Evolutionary conservation across 1,284 basidiomycete genomes (phyloP), one percentile per base, ranked within the genome.

Genomic region (Melanopsichium pennsylvanicum): DNA sequence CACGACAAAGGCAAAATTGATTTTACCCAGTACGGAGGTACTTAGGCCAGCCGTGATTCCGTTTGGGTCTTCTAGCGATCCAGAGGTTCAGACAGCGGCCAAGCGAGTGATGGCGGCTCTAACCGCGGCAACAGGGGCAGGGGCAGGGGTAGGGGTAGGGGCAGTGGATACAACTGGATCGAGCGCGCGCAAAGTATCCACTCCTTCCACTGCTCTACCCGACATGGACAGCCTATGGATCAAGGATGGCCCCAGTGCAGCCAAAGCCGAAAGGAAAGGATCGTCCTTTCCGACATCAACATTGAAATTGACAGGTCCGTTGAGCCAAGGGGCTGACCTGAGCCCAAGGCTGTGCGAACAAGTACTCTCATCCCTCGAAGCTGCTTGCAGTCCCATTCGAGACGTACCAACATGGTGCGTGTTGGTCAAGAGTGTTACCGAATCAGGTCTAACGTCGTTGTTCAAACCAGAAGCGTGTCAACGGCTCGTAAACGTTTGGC

Each of bases 1-100:
- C 9, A 69, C 66, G 15, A 35, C 42, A 2, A 54, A 48, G 32
- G 54, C 66, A 0, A 54, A 40, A 36, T 43, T 69, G 10, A 25
- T 62, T 1, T 22, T 18, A 7, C 9, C 29, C 2, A 58, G 62
- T 37, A 36, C 42, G 18, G 27, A 16, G 8, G 40, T 59, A 10
- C 37, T 69, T 12, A 23, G 32, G 1, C 46, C 55, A 15, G 22
- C 23, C 3, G 47, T 62, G n/a, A 23, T 44, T 15, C 16, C 38
- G 2, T 55, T 69, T 11, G 46, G 25, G 1, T 42, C 66, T 32
- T 36, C 49, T 19, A 46, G 42, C 18, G 66, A 62, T 33, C 52
- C 55, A 4, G 46, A 50, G 13, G 49, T 69, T 5, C 55, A 47
- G 8, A 26, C 27, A 0, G 35, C 33, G 4, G 66, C 59, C 0